Conservation (phyloP, 73 alveolate genomes). For the Paramecium sexaurelia region DNA sequence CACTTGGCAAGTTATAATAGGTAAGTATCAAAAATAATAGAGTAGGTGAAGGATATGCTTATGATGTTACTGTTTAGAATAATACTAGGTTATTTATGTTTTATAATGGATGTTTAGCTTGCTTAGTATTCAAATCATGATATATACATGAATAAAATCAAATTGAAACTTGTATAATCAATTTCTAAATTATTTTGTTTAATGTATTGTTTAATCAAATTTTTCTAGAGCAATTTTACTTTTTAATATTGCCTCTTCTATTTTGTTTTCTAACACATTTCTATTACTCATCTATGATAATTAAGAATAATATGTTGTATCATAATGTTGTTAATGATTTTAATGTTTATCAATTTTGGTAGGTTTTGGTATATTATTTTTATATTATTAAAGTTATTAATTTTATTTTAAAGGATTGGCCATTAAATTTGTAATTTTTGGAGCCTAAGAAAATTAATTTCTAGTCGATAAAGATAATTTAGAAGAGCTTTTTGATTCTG, state of each 20-base stretch:
- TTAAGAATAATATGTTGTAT: not conserved
- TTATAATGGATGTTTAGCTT: slow-evolving; percentile 61
- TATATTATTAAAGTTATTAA: not conserved
- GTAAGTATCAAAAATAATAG: not conserved
- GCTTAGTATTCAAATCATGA: slow-evolving; percentile 50
- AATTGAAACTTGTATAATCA: not conserved
- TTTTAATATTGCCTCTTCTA: not conserved
- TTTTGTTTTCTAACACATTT: not conserved
- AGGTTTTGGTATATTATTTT: not conserved
- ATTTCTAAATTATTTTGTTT: not conserved
- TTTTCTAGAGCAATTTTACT: not conserved
- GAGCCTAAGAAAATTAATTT: not conserved
- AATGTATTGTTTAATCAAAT: not conserved
- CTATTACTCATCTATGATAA: not conserved
- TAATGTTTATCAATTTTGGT: not conserved
- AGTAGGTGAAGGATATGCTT: slow-evolving; percentile 68
- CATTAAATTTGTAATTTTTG: not conserved
- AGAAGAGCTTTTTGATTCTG: not conserved
- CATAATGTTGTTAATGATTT: not conserved
- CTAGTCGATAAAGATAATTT: not conserved
- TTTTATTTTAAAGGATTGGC: not conserved
- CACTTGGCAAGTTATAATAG: slow-evolving; percentile 57
- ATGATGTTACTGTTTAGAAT: slow-evolving; percentile 63
- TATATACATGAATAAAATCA: not conserved
- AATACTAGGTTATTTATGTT: slow-evolving; percentile 63